Evolutionary conservation across 768 basidiomycete species (phyloP), one percentile per base, ranked within the genome.

Genomic region (Boletus sp.): DNA sequence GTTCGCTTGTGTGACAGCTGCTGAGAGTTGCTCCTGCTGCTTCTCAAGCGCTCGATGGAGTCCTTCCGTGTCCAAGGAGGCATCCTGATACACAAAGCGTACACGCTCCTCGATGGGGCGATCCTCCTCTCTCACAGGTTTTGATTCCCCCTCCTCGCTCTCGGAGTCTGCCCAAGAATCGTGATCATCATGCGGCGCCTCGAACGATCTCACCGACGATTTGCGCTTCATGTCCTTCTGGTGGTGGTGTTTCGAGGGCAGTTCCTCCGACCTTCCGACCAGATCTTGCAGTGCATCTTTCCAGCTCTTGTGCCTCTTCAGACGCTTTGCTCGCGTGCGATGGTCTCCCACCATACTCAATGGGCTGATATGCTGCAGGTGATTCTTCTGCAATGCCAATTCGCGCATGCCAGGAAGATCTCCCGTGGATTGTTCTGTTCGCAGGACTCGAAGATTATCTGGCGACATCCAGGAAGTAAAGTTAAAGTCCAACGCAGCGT

Each of bases 391-490:
- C 59, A 85, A 82, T 9, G 83, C 87, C 39, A 88, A 66, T 57
- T 85, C 86, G 45, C 76, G 80, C 58, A 95, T 73, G 1, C 87
- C 87, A 29, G 89, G 83, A 14, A 98, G 77, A 70, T 91, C 83
- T 0, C 89, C 84, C 14, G 89, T 86, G 1, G 93, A 94, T 67
- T 93, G 91, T 70, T 98, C 95, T 3, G 89, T 83, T 52, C 89
- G 83, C 14, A 98, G 78, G 30, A 96, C 89, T 5, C 84, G 86
- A 54, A 98, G 78, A 70, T 98, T 86, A 18, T 82, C 82, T 9
- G 86, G 85, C 0, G 90, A 82, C 92, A 94, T 94, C 96, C 96
- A 98, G 20, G 94, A 96, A 0, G 93, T 94, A 67, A 96, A 98
- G 71, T 98, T 98, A 77, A 99, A 98, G 71, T 98, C 95, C 45